A percentile compares a stretch with the other conserved stretches of the same genome.
These are phyloP conservation scores for Solanum dulcamara DNA, from an alignment of 257 asterid species.

Conservation along the genomic window DNA sequence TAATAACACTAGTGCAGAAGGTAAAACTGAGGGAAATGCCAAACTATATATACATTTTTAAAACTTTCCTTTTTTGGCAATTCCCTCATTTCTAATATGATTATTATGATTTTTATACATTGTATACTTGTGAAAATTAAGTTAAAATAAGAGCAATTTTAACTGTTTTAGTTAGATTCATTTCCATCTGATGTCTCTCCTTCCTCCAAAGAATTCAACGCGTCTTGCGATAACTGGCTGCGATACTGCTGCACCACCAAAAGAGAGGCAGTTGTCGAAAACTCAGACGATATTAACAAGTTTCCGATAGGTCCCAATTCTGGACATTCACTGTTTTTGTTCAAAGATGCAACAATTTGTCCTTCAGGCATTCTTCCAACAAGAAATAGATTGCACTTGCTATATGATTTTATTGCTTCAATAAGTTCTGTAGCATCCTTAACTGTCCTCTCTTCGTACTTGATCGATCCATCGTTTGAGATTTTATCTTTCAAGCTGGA, in stretches of 20 bases:
- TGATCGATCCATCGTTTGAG: constrained; percentile 24
- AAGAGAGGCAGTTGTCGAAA: constrained; percentile 36
- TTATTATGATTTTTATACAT: background rate
- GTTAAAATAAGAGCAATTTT: background rate
- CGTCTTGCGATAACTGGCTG: constrained; percentile 19
- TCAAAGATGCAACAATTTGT: constrained; percentile 21
- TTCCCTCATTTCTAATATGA: background rate
- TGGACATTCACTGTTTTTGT: constrained; percentile 36
- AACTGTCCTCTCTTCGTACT: constrained; percentile 31
- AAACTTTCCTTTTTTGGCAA: background rate
- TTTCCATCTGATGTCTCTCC: constrained; percentile 18
- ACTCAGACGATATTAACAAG: constrained; percentile 36
- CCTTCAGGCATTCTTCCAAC: constrained; percentile 61
- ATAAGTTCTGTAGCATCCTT: constrained; percentile 11
- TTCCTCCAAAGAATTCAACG: constrained; percentile 29
- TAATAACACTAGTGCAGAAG: background rate
- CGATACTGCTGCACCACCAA: constrained; percentile 63
- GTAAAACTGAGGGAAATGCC: background rate
- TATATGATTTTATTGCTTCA: constrained; percentile 19
- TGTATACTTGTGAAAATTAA: background rate
- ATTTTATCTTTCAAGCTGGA: constrained; percentile 22
- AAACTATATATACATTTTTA: background rate
- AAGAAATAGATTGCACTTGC: constrained; percentile 35
- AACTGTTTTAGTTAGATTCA: constrained; percentile 3
- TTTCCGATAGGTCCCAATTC: constrained; percentile 60